Percentiles rank a stretch among this genome's conserved stretches.
These are phyloP conservation scores for Mimosa bimucronata DNA, from an alignment of 306 rosid species.

Conservation along the genomic window DNA sequence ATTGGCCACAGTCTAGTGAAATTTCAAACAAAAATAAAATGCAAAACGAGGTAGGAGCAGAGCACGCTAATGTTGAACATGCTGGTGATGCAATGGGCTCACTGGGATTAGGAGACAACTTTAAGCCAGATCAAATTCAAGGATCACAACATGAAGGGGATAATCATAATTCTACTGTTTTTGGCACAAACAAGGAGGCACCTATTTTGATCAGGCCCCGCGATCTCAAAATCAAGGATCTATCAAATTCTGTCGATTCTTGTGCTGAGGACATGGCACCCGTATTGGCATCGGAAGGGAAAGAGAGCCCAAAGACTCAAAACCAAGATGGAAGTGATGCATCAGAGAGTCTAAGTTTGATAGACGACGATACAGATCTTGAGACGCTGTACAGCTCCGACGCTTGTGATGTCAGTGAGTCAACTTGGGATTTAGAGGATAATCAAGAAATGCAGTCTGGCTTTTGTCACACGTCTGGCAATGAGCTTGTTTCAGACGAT, in stretches of 20 bases:
- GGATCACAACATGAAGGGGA: no score
- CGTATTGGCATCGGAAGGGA: neutral
- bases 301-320: neutral
- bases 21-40: constrained; percentile 46
- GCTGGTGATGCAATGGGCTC: no score
- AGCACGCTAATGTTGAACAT: constrained; percentile 33
- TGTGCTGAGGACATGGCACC: constrained; percentile 21
- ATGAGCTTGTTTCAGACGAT: constrained; percentile 39
- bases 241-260: neutral
- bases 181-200: no score
- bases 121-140: no score
- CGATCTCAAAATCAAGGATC: no score
- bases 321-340: constrained; percentile 36
- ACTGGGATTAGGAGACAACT: no score
- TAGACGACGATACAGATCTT: constrained; percentile 26
- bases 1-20: constrained; percentile 35
- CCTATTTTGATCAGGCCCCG: no score
- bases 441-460: neutral
- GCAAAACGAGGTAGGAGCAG: constrained; percentile 31
- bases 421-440: constrained; percentile 6
- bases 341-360: constrained; percentile 42
- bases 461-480: neutral
- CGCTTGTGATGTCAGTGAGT: no score
- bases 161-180: no score
- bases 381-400: constrained; percentile 34